Base-by-base conservation (phyloP, 2,329 filamentous ascomycete genomes). In the Monilinia laxa region DNA sequence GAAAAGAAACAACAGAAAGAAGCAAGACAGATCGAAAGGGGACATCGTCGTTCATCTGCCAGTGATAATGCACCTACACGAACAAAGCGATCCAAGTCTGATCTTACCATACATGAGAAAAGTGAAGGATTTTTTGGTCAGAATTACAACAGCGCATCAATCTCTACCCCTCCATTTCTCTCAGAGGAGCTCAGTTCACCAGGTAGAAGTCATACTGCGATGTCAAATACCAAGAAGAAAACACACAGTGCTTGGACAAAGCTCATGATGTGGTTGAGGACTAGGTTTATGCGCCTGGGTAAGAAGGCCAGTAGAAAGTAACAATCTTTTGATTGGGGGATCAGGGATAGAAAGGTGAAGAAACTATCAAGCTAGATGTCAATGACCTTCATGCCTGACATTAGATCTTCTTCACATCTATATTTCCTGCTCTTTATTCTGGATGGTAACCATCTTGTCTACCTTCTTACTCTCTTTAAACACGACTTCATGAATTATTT, bases 211-310 rank as follows among this genome's bases (percentile, higher is more conserved):
- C 42, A 51, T 66, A 25, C 55, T 45, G 25, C 65, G 11, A 58
- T 42, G 58, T 69, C 67, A 28, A 63, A 55, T 23, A 71, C 74
- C 12, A 89, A 88, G 79, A 82, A 80, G 71, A 86, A 84, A 78
- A 89, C 86, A 1, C 84, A 85, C 68, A 81, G 83, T 69, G 82
- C 85, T 51, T 89, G 86, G 86, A 87, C 84, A 10, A 82, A 81
- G 28, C 88, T 89, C 71, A 80, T 89, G 62, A 79, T 89, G 65
- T 89, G 87, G 87, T 75, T 89, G 35, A 80, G 86, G 68, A 89
- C 86, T n/a, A 80, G 82, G 68, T 77, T 85, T 42, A 76, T 85
- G 57, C 78, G 80, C 9, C 75, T 82, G 68, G 62, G 68, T 18
- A 70, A 69, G 58, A 73, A 71, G 68, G 58, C 64, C 20, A 23